Base-by-base conservation (phyloP, 129 eudicot genomes). In the Rutidosis leptorrhynchoides region DNA sequence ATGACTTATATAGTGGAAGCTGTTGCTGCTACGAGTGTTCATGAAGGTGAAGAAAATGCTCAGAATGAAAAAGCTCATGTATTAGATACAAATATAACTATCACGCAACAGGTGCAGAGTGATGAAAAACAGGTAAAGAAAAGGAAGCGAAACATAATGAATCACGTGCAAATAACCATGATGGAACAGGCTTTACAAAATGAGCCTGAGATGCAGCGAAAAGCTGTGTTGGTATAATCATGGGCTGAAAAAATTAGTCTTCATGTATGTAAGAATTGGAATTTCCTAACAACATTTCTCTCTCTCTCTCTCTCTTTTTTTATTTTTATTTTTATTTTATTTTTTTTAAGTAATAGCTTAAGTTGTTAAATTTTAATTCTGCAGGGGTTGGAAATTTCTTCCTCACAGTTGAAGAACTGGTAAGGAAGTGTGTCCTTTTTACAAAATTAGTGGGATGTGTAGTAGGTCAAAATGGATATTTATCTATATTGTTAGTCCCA, bases 341-440 rank as follows among this genome's bases (percentile, higher is more conserved):
- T n/a, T 17, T 59, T 29, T 26, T 20, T 20, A 25, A 58, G 25
- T 53, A 61, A 58, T 48, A 29, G 48, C 65, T 28, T 68, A 64
- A 51, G 60, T 73, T 77, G 20, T 17, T 21, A 22, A n/a, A 55
- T 70, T 55, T 40, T 37, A 26, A 61, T 73, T 68, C 25, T 65
- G 30, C 84, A 94, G 99, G 99, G 99, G 49, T 73, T 97, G 32
- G 99, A 94, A 69, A 90, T 94, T 52, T 84, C 99, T n/a, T 15
- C 83, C 66, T 76, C 95, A 6, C 96, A 90, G 81, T 79, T 94
- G 9, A 94, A 94, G 77, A 94, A 94, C 70, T 94, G 99, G 99
- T 89, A 71, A 81, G 85, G 25, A 53, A 11, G 51, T 37, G 51
- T 67, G 51, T 30, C 59, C 53, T 23, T 61, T 26, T 62, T 58